Conservation (phyloP, 306 rosid genomes). For the Fagus sylvatica region DNA sequence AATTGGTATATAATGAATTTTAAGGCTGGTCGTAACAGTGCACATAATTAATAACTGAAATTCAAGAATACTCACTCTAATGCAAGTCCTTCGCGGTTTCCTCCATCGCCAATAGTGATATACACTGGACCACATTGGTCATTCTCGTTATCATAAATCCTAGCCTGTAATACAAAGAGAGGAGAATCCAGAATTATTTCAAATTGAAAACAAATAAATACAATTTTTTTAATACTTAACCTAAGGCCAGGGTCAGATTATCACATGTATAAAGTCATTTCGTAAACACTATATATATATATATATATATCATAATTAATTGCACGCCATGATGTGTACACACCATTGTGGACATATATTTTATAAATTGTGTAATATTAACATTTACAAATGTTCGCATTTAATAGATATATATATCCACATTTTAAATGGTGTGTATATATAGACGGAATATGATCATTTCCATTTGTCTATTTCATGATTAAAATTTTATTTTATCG, state of each 20-base stretch:
- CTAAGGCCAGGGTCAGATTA: no score
- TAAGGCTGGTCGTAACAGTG: neutral
- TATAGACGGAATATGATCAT: no score
- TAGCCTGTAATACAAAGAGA: slow-evolving; percentile 38
- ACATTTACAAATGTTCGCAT: no score
- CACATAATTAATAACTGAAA: neutral
- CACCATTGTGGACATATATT: no score
- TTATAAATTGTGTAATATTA: no score
- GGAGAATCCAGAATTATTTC: neutral
- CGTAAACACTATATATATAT: neutral
- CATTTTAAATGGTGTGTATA: no score
- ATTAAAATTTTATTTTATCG: no score
- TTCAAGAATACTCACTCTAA: slow-evolving; percentile 36
- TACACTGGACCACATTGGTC: slow-evolving; percentile 67
- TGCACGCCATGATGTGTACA: no score
- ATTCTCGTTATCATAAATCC: slow-evolving; percentile 53
- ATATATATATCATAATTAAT: neutral
- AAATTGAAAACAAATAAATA: no score
- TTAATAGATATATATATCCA: no score
- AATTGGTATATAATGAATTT: neutral
- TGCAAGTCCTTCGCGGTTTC: slow-evolving; percentile 80
- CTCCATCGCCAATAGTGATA: slow-evolving; percentile 74
- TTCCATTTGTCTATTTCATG: no score
- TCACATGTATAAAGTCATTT: neutral
- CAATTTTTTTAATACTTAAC: no score